Base-by-base conservation (phyloP, 1,139 yeast species). In the Yamadazyma pseudoaaseri region DNA sequence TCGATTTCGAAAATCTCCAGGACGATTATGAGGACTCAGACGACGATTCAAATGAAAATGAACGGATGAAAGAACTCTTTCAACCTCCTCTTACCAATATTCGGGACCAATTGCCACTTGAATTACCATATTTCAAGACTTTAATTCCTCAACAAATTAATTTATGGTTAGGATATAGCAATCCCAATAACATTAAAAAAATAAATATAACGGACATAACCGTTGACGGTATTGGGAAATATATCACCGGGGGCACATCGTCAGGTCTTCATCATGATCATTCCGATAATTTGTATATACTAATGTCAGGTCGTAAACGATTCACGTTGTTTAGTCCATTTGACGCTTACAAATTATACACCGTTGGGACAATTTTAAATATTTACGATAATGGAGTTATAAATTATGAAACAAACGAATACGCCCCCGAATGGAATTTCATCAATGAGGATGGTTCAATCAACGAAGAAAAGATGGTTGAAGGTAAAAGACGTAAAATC, bases 181-280 rank as follows among this genome's bases (percentile, higher is more conserved):
- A 41, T 51, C 16, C 36, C 35, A 4, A 22, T 6, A 25, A 27
- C 9, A 12, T 29, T 20, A 16, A 21, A 15, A 30, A 36, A 8
- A n/a, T 29, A 11, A 23, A 11, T n/a, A 35, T 17, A 30, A 15
- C 10, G 3, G 28, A 33, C 2, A 13, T 27, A 3, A 22, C 33
- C 3, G 36, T 52, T 12, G 52, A 33, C 5, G 11, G 62, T 22
- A 52, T 79, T 2, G 85, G 83, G 0, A 71, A 73, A 42, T 60
- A 59, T 15, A 54, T 79, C 2, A 79, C 84, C 1, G 56, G 55
- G 1, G 84, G 83, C 1, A 65, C 79, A 0, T 80, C 87, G 0
- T 79, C 89, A 0, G 92, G 92, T 0, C 58, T 83, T n/a, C 92
- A 83, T 47, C 92, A 83, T 51, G 92, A 83, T 51, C 89, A 82